Evolutionary conservation across 305 asterid genomes (phyloP).

Genomic region (Ilex paraguariensis): DNA sequence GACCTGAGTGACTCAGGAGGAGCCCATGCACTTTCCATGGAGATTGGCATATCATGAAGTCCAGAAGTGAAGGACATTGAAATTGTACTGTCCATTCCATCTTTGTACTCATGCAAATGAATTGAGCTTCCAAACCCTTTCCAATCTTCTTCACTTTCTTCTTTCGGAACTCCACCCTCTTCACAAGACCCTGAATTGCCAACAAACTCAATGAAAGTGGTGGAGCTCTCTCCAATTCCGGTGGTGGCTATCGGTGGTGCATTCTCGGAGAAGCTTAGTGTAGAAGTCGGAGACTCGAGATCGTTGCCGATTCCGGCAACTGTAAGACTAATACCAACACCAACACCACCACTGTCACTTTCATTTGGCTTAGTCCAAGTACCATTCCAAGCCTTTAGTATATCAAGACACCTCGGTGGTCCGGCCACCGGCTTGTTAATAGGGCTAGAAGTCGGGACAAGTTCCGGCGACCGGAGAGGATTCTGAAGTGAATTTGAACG

Average conservation of each 20-base stretch:
- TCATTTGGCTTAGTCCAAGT: slow-evolving; percentile 32
- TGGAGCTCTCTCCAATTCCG: slow-evolving; percentile 29
- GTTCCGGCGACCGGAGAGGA: not conserved
- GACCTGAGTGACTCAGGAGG: not conserved
- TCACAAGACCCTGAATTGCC: slow-evolving; percentile 44
- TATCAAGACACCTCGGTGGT: not conserved
- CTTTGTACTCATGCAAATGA: slow-evolving; percentile 18
- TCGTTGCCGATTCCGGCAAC: slow-evolving; percentile 30
- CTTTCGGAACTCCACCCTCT: slow-evolving; percentile 30
- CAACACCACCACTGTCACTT: not conserved
- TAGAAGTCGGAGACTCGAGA: slow-evolving; percentile 70
- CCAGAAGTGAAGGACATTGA: slow-evolving; percentile 9
- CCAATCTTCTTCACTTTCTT: slow-evolving; percentile 49
- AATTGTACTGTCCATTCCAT: slow-evolving; percentile 24
- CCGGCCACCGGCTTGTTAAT: not conserved
- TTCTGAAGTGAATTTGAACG: not conserved
- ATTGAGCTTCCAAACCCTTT: slow-evolving; percentile 15
- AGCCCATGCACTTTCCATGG: not conserved
- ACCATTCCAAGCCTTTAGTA: slow-evolving; percentile 14
- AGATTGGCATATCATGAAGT: not conserved
- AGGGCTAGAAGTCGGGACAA: not conserved
- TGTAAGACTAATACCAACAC: slow-evolving; percentile 12
- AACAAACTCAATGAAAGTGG: slow-evolving; percentile 33
- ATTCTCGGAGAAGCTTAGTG: slow-evolving; percentile 46
- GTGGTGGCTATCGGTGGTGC: slow-evolving; percentile 29